phyloP scores from a whole-genome alignment of 2,329 filamentous ascomycete genomes.

The Penicillium sp. region DNA sequence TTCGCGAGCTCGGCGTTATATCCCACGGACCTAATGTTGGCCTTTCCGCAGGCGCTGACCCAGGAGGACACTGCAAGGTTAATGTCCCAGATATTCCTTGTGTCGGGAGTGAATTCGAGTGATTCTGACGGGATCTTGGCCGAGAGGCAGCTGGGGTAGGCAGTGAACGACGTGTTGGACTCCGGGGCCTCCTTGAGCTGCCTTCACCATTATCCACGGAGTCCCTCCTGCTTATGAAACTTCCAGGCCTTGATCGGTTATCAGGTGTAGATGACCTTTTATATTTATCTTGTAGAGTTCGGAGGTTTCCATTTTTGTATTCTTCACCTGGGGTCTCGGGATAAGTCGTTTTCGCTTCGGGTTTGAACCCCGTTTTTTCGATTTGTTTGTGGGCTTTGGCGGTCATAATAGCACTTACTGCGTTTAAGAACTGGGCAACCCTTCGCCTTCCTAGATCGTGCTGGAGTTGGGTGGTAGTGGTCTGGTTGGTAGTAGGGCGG shows the following conservation, averaged over 20 bases:
- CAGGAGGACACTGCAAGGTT: not conserved
- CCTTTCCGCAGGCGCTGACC: not conserved
- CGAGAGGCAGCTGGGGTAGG: constrained; percentile 3
- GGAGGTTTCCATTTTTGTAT: constrained; percentile 34
- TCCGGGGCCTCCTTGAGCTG: constrained; percentile 3
- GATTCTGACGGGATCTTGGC: not conserved
- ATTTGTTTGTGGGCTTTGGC: constrained; percentile 43
- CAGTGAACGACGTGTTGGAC: constrained; percentile 6
- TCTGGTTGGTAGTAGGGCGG: constrained; percentile 2
- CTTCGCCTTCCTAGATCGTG: constrained; percentile 31
- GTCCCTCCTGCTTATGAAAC: constrained; percentile 4
- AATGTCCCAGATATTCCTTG: not conserved
- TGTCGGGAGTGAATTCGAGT: constrained; percentile 10
- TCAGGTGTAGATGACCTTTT: constrained; percentile 26
- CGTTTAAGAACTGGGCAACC: constrained; percentile 39
- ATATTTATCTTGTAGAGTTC: constrained; percentile 30
- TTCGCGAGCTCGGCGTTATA: not conserved
- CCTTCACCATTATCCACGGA: constrained; percentile 15
- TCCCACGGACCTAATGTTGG: not conserved
- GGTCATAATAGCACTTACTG: constrained; percentile 41
- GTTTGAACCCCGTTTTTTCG: constrained; percentile 44
- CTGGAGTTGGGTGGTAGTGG: constrained; percentile 2
- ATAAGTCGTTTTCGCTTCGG: constrained; percentile 43
- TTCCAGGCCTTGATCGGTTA: constrained; percentile 12
- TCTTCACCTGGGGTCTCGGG: constrained; percentile 51